Evolutionary conservation across 495 filamentous ascomycete genomes (phyloP).

Genomic region (Glutinoglossum americanum): DNA sequence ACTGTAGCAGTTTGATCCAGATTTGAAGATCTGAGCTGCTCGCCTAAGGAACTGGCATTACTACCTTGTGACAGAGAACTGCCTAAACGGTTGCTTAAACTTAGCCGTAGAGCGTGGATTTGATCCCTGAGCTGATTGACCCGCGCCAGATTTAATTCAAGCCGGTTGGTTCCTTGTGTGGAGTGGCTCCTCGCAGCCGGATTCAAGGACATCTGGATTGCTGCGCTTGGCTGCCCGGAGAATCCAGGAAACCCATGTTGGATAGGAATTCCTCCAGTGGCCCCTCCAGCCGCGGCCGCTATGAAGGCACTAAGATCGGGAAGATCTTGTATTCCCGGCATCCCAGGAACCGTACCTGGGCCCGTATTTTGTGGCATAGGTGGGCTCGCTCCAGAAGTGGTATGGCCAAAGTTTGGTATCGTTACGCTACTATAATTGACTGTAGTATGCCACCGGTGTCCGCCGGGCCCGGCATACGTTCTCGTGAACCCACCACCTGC

Average conservation of each 20-base stretch:
- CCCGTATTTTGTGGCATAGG: background rate
- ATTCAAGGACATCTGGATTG: background rate
- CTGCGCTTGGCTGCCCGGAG: background rate
- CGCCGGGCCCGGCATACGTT: background rate
- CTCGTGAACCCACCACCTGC: background rate
- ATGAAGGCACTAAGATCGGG: background rate
- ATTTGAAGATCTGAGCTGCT: background rate
- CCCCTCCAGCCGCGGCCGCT: background rate
- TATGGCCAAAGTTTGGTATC: background rate
- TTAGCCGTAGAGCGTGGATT: background rate
- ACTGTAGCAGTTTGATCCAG: background rate
- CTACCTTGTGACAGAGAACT: background rate
- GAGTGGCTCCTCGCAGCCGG: background rate
- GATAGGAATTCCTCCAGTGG: background rate
- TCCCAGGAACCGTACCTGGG: background rate
- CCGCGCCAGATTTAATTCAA: background rate
- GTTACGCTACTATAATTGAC: slow-evolving; percentile 1
- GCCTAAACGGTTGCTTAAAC: background rate
- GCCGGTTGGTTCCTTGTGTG: background rate
- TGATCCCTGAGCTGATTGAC: background rate
- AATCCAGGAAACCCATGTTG: background rate
- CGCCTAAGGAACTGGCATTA: background rate
- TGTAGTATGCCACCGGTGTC: background rate
- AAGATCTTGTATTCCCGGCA: background rate
- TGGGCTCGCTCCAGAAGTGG: background rate